Base-by-base conservation (phyloP, 306 rosid species). In the Ammopiptanthus mongolicus region DNA sequence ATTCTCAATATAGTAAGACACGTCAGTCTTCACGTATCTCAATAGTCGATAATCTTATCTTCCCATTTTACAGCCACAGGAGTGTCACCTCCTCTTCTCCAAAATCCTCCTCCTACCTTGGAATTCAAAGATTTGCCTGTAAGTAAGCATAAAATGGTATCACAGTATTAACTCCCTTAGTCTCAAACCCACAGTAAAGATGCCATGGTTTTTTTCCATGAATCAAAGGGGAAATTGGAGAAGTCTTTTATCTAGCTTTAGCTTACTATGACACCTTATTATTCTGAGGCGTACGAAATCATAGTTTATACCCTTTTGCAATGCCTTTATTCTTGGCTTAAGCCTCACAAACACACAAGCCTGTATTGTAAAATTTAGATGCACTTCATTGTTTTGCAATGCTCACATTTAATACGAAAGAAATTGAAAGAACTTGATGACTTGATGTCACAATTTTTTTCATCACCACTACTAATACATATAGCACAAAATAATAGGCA, bases 21-120 rank as follows among this genome's bases (percentile, higher is more conserved):
- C n/a, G n/a, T n/a, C n/a, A n/a, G n/a, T n/a, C 98, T 87, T 91
- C 95, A 22, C 89, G 93, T 78, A 94, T 90, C 87, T 94, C 97
- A 52, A n/a, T n/a, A n/a, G n/a, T n/a, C n/a, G n/a, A 90, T 85
- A 63, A 94, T 87, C 83, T 91, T 80, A 22, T 90, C 93, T 74
- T 91, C 98, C 96, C 96, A 88, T 82, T 94, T 91, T 78, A 91
- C 93, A 36, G 81, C 81, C 11, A 90, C 72, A 37, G 98, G 97
- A 55, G 73, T 76, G 88, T 94, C 96, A 13, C 83, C 88, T 51
- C 98, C 97, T 88, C 97, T 88, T 71, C 98, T 94, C 98, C 98
- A 94, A 84, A 91, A 87, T 31, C 98, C 97, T 69, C 83, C 89
- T 77, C 91, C 98, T 44, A 91, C 81, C 87, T 97, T 94, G 78